Evolutionary conservation across 148 eudicot species (phyloP).

Genomic region (Tetragonia tetragonoides): DNA sequence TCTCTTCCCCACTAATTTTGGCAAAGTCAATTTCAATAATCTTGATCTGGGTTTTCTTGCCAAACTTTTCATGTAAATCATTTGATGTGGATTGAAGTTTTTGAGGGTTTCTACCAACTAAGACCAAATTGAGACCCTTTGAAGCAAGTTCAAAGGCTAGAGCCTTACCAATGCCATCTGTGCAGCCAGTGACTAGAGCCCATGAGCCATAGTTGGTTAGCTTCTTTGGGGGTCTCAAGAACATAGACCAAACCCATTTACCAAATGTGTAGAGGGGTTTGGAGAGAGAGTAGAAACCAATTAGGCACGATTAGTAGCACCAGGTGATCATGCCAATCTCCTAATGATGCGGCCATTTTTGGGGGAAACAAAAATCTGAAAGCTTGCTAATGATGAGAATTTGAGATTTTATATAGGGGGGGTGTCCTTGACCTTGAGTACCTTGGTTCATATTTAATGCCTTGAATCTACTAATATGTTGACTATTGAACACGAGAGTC

Average conservation of each 20-base stretch:
- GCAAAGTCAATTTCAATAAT: constrained; percentile 66
- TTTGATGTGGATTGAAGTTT: constrained; percentile 38
- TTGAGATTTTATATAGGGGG: no score
- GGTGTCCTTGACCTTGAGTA: no score
- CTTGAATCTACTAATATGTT: no score
- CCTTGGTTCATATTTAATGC: no score
- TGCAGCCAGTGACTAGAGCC: constrained; percentile 56
- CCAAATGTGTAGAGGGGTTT: constrained; percentile 9
- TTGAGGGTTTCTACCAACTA: constrained; percentile 40
- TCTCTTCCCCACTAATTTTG: constrained; percentile 38
- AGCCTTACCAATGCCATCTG: constrained; percentile 60
- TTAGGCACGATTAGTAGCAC: constrained; percentile 5
- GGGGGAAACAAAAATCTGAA: neutral
- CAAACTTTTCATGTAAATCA: constrained; percentile 22
- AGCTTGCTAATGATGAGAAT: no score
- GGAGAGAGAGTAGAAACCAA: constrained; percentile 29
- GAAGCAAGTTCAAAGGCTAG: constrained; percentile 42
- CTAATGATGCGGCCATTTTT: constrained; percentile 6
- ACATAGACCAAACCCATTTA: constrained; percentile 36
- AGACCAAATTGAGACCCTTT: constrained; percentile 42
- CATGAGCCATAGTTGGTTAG: constrained; percentile 51
- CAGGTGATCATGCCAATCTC: neutral
- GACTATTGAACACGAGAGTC: no score
- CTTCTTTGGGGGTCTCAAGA: constrained; percentile 40
- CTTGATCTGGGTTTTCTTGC: constrained; percentile 42